Base-by-base conservation (phyloP, 495 filamentous ascomycete genomes). In the Glarea lozoyensis region DNA sequence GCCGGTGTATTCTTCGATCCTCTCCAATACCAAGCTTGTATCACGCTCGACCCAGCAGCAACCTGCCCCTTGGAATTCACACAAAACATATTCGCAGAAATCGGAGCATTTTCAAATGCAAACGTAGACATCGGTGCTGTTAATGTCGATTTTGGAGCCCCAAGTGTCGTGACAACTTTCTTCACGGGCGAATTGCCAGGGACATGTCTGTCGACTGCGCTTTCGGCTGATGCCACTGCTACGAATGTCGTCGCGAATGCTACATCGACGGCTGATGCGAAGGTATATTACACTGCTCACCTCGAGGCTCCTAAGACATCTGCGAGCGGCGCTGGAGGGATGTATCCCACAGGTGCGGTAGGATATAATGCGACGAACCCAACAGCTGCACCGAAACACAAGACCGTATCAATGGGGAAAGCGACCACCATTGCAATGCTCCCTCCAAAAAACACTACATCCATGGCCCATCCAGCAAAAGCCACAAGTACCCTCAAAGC, bases 1-100 rank as follows among this genome's bases (percentile, higher is more conserved):
- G 13, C 41, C 4, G 41, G 41, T 13, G 29, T 43, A 13, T 43
- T 35, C 29, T 21, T 32, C 11, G 41, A 43, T 24, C 25, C 30
- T 7, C 15, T 31, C 24, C 17, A 31, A 16, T 43, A 43, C 31
- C 18, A 31, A 35, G 41, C 41, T 19, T 31, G 25, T 16, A 35
- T 43, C 11, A 43, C 41, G 6, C 36, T 10, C 12, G 17, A 34
- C 17, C 41, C 41, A 15, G 10, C 4, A 2, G 2, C 10, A 15
- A 2, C 41, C 15, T 43, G 41, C 30, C n/a, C 16, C 19, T 4
- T 43, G 4, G 41, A n/a, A 10, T 35, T 43, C 30, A 37, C 35
- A 7, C 4, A 37, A 19, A 37, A 37, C 17, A 20, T 37, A 16
- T 37, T 20, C 35, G 35, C 19, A n/a, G 35, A 37, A 21, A 37